Base-by-base conservation (phyloP, 176 grass and related monocot species). In the Hordeum marinum region DNA sequence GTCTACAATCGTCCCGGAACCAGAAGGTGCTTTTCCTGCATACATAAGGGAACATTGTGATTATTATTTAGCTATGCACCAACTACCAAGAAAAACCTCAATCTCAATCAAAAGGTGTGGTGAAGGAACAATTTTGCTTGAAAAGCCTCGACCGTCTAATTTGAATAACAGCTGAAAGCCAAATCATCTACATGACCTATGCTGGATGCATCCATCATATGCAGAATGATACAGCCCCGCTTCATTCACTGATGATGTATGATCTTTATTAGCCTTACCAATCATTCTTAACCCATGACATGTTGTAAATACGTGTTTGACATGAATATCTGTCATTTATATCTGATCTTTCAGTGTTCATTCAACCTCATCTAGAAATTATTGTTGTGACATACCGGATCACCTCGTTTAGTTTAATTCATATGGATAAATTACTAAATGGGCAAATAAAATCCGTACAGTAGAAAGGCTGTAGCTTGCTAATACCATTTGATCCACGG, bases 1-100 rank as follows among this genome's bases (percentile, higher is more conserved):
- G 14, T 94, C 93, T 65, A 94, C 90, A 14, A 94, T 63, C 14
- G 87, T 76, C 68, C 85, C 78, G 18, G 90, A 68, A 63, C 70
- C 68, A 58, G 90, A 90, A 48, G 87, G 58, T 1, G 79, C 57
- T 23, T 77, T 81, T 81, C 65, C 88, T 94, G 83, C 68, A 72
- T 36, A 29, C 9, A 54, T 18, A 15, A 54, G 15, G 5, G 43
- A 26, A 88, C 26, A 29, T 11, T 63, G 63, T 25, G 31, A 61
- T 69, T 2, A 8, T 37, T 26, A 15, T 7, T 9, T 66, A 15
- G 54, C 32, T 29, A 46, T 59, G 35, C 50, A 54, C 50, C 15
- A 18, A 52, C 48, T 48, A 4, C 58, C 25, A 68, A 48, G 62
- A 11, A 25, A 59, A 70, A 68, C 14, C 13, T 72, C 21, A 37